Evolutionary conservation across 768 basidiomycete species (phyloP), one percentile per base, ranked within the genome.

Genomic region (Cubamyces sp.): DNA sequence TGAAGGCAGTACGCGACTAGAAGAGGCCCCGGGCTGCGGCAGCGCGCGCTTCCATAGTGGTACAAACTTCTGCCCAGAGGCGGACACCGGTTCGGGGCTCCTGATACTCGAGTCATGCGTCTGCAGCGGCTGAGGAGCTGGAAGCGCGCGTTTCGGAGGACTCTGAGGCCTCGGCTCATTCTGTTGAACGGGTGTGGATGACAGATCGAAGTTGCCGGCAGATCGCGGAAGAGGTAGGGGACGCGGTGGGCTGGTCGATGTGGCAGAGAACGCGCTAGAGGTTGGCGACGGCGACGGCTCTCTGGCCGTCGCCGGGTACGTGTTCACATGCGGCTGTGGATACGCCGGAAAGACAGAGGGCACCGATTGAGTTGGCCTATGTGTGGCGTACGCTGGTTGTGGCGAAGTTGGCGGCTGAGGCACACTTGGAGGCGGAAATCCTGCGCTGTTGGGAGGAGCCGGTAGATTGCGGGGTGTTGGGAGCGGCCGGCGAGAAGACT

Each of bases 21-120:
- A 30, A 23, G 68, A 37, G 3, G 60, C 66, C 14, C 64, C 66
- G 16, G 68, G 70, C n/a, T 70, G 54, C 1, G 71, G 65, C 0
- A 76, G 62, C 25, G 67, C 73, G 28, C 78, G 78, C 68, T 79
- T 80, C 81, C 80, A 82, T 14, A 77, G 66, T 3, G 82, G 81
- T 11, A 77, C 73, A 54, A 78, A 76, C 30, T 74, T 79, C 34
- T 67, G 69, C 19, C 67, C 67, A 6, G 66, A 43, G 16, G 66
- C 51, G 23, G 51, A 41, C 18, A 55, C 23, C 23, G 54, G 53
- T 40, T 68, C 64, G 1, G 57, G 51, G 14, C 53, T 62, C 21
- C 39, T 48, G 37, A 48, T 42, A 26, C 19, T 41, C 40, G 23
- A 30, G 23, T 64, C 54, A 9, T 43, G 60, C 23, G 51, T 46